Conservation (phyloP, 352 stramenopile species). For the Phytophthora citricola region DNA sequence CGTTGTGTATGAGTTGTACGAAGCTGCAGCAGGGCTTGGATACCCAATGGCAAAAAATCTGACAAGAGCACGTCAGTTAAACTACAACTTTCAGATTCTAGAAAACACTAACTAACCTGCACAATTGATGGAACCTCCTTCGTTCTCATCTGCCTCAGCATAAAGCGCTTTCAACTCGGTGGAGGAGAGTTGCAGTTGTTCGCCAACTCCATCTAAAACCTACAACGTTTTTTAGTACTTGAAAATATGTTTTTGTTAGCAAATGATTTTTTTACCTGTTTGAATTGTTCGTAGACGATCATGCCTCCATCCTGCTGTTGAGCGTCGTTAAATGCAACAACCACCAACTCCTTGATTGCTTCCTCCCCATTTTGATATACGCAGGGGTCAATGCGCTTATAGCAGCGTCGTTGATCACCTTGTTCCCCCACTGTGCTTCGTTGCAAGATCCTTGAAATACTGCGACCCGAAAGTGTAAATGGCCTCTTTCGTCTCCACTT, state of each 20-base stretch:
- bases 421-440: slow-evolving; percentile 38
- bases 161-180: slow-evolving; percentile 64
- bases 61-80: slow-evolving; percentile 1
- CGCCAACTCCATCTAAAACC: slow-evolving; percentile 46
- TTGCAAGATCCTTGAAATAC: slow-evolving; percentile 73
- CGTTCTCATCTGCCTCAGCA: slow-evolving; percentile 72
- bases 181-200: slow-evolving; percentile 65
- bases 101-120: slow-evolving; percentile 26
- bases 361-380: slow-evolving; percentile 76
- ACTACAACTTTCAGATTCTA: neutral
- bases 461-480: slow-evolving; percentile 80
- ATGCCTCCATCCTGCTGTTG: slow-evolving; percentile 50
- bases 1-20: slow-evolving; percentile 54
- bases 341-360: slow-evolving; percentile 56
- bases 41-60: slow-evolving; percentile 61
- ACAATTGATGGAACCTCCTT: slow-evolving; percentile 57
- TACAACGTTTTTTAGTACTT: slow-evolving; percentile 10
- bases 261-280: slow-evolving; percentile 33
- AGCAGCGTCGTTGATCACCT: slow-evolving; percentile 9
- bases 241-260: too few relatives aligned
- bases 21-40: slow-evolving; percentile 57
- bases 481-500: slow-evolving; percentile 78
- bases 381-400: slow-evolving; percentile 34
- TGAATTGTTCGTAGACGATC: slow-evolving; percentile 51
- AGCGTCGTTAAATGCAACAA: slow-evolving; percentile 50